phyloP scores from a whole-genome alignment of 495 filamentous ascomycete genomes.

The Neurospora tetraspora region DNA sequence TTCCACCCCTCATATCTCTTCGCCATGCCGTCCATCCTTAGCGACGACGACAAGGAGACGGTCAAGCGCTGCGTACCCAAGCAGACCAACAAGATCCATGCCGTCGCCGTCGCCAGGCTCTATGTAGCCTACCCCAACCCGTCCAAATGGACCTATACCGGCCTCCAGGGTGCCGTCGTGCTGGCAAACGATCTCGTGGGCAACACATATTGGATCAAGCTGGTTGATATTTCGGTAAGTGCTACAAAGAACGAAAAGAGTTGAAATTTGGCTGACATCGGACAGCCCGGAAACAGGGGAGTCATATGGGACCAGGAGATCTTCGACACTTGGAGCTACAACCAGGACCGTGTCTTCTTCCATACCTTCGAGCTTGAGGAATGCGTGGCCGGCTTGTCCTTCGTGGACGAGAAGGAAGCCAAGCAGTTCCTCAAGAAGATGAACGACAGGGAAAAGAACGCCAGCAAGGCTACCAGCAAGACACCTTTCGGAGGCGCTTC shows the following conservation, averaged over 20 bases:
- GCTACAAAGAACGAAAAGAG: not conserved
- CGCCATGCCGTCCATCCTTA: conserved; percentile 80
- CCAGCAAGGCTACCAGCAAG: conserved; percentile 69
- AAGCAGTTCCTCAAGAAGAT: conserved; percentile 92
- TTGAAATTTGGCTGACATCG: conserved; percentile 9
- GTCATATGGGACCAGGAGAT: conserved; percentile 99
- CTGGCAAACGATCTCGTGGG: conserved; percentile 90
- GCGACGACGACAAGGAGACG: conserved; percentile 82
- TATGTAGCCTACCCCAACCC: conserved; percentile 86
- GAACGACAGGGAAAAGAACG: conserved; percentile 86
- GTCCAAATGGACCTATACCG: conserved; percentile 86
- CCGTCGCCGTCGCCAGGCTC: conserved; percentile 84
- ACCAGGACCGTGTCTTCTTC: conserved; percentile 93
- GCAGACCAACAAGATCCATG: conserved; percentile 87
- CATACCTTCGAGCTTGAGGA: conserved; percentile 93
- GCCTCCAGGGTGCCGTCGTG: conserved; percentile 86
- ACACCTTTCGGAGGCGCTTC: conserved; percentile 62
- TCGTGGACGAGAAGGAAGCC: conserved; percentile 93
- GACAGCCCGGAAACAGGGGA: conserved; percentile 65
- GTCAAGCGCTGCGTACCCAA: conserved; percentile 89
- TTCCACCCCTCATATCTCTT: conserved; percentile 2
- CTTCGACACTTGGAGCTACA: conserved; percentile 87
- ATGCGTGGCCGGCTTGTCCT: conserved; percentile 80
- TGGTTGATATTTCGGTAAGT: conserved; percentile 91
- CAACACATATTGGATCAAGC: conserved; percentile 91